Evolutionary conservation across 345 rosid species (phyloP), one percentile per base, ranked within the genome.

Genomic region (Salix caprea): DNA sequence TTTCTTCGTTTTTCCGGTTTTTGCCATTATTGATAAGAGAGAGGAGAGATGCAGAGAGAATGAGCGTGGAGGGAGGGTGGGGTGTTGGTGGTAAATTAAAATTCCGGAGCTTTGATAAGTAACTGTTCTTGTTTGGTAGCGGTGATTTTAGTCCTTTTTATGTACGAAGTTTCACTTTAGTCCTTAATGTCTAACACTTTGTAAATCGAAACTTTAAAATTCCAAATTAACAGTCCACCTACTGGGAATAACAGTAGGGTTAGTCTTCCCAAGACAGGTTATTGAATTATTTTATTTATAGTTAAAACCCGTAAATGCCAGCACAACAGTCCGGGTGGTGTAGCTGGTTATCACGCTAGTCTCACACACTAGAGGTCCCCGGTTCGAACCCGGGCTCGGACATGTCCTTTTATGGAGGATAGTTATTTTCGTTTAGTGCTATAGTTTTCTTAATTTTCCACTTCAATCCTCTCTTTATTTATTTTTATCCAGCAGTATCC

Each of bases 281-380:
- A 32, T 0, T 32, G 34, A 4, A 40, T 40, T 40, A 2, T 9
- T 40, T 2, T 9, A 9, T 37, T 0, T 37, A 37, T 37, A 7
- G 0, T 2, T 9, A 39, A 7, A 9, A 9, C 11, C 44, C 3
- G 44, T 1, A 0, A 40, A 42, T 11, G 10, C 0, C 0, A 1
- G 18, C 7, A 1, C 5, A 50, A 3, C 0, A 7, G 13, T 56
- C 13, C 26, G 88, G 89, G 86, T 87, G 91, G 91, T 87, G 90
- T 82, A 88, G 92, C 83, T 77, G 88, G 90, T 88, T 81, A 89
- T 89, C 89, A 86, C 85, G 87, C 87, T 88, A 90, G 93, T 87
- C 91, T 90, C 89, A 85, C 92, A 85, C 91, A 87, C 87, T 85
- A 85, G 80, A 88, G 89, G 87, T 86, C 87, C 84, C 89, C 85